phyloP scores from a whole-genome alignment of 345 rosid species.

The Streptanthus diversifolius region DNA sequence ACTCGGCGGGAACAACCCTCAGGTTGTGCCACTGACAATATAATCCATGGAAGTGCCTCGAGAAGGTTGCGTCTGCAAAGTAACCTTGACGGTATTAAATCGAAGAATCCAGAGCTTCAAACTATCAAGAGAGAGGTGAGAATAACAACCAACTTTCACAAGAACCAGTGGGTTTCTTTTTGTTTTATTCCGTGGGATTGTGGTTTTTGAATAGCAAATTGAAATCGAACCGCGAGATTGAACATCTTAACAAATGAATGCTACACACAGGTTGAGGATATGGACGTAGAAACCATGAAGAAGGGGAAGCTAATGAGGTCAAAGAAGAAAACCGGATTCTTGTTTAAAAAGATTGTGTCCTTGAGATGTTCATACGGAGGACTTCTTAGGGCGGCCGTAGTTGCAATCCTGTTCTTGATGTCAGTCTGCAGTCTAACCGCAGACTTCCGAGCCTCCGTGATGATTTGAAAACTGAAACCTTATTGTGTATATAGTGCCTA shows the following conservation, averaged over 20 bases:
- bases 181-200: not conserved
- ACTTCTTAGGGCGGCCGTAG: slow-evolving; percentile 40
- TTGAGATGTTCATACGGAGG: slow-evolving; percentile 23
- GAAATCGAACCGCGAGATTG: not conserved
- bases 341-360: slow-evolving; percentile 21
- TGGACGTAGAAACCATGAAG: not conserved
- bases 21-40: not conserved
- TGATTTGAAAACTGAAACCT: slow-evolving; percentile 8
- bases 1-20: slow-evolving; percentile 36
- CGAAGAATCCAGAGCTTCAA: slow-evolving; percentile 29
- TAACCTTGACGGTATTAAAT: slow-evolving; percentile 24
- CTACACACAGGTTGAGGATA: slow-evolving; percentile 29
- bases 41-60: slow-evolving; percentile 48
- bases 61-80: slow-evolving; percentile 57
- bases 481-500: not conserved
- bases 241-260: slow-evolving; percentile 1
- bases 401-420: slow-evolving; percentile 42
- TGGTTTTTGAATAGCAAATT: not conserved
- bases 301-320: slow-evolving; percentile 22
- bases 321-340: slow-evolving; percentile 1
- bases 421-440: slow-evolving; percentile 34
- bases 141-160: not conserved
- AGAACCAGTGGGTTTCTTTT: not conserved
- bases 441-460: slow-evolving; percentile 5
- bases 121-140: slow-evolving; percentile 46